Evolutionary conservation across 2,329 filamentous ascomycete species (phyloP), one percentile per base, ranked within the genome.

Genomic region (Dichotomopilus funicola): DNA sequence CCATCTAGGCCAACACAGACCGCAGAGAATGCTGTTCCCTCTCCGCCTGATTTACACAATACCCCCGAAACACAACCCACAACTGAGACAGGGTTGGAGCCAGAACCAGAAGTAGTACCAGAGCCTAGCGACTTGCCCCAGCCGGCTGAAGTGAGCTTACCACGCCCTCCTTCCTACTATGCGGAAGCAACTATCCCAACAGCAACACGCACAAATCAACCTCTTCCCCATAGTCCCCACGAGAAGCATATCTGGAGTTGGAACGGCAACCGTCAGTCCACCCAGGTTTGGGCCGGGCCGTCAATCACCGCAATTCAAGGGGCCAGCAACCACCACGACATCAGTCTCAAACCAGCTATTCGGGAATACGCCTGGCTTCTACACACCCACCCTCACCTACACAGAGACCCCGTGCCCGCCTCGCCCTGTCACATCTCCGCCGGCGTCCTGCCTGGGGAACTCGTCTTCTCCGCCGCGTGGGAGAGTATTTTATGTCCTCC

Each of bases 391-490:
- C 54, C 68, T 0, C 58, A 60, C 3, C 58, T 79, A 10, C 67
- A 68, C n/a, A 59, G 64, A 27, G 60, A 64, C 33, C 62, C 78
- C 12, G 75, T 72, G 1, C 77, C 78, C 4, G 76, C 70, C 5
- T 75, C 74, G 6, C 77, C 79, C 10, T 67, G 69, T 19, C 80
- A 83, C 53, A 67, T 78, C 12, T 67, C 64, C 2, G 77, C 77
- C 0, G 80, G 80, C 1, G 78, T 75, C 4, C 79, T 79, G 4
- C 48, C 65, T 0, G 67, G 70, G 0, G 67, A 71, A 0, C 74
- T 72, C 53, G 65, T 83, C 41, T 82, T 77, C 60, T 70, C 75
- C 34, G 72, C 71, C 1, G 79, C 80, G 0, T 83, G 80, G 80
- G 72, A 75, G 56, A 71, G 71, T 5, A 75, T 79, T 51, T 57